Evolutionary conservation across 2,329 filamentous ascomycete species (phyloP), one percentile per base, ranked within the genome.

Genomic region (Colletotrichum cereale): DNA sequence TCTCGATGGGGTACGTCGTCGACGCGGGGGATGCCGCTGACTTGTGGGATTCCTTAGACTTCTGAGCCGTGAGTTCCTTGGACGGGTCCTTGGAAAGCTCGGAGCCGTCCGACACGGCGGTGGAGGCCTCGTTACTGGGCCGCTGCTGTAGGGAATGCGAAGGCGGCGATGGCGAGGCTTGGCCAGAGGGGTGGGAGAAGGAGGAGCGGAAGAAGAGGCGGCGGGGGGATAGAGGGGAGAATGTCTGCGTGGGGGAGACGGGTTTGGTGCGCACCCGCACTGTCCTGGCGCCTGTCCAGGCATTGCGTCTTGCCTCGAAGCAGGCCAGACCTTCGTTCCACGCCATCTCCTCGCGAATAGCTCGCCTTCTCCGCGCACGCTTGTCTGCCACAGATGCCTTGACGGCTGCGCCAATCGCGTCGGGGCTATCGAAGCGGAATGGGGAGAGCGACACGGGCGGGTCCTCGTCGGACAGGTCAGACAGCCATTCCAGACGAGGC

Each of bases 311-410:
- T 38, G 91, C 89, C 71, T 91, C 88, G 82, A 94, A 98, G 79
- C 92, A 92, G n/a, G 90, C 88, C 67, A 98, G 80, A 0, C 96
- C 96, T 47, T 91, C 86, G 77, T 98, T 98, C 91, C 93, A 97
- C 38, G 84, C 80, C 82, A 90, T 88, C 82, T 93, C 92, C 67
- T 90, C 89, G 73, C 89, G 87, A 61, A 89, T 78, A 60, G 85
- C 87, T 75, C 85, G 87, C 66, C 90, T 85, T 52, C 88, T 85
- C 73, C 86, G 87, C 44, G 89, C 85, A 72, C 86, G 87, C 67
- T 87, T 86, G 55, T 86, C 85, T 5, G 85, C 78, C 5, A 84
- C 79, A 2, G 82, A 81, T 7, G 82, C 77, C 62, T 83, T 80
- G 24, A 87, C 78, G 10, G 81, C 78, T 1, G 78, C 75, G 1